These are phyloP conservation scores for Phanerochaete carnosa DNA, from an alignment of 768 basidiomycete genomes.

Conservation along the genomic window DNA sequence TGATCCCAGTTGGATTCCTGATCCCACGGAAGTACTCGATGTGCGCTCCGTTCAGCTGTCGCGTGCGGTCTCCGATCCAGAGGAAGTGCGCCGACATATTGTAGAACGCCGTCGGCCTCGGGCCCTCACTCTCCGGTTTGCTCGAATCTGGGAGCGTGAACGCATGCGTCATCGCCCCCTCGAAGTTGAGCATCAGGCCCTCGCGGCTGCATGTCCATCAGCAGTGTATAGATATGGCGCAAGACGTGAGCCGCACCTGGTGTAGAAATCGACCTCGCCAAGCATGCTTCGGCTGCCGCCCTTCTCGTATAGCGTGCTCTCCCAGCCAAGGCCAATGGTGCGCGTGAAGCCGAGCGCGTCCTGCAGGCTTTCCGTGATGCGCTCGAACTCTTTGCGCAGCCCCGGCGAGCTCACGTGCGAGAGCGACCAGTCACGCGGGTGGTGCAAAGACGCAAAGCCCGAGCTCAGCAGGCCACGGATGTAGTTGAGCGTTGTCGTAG, in stretches of 20 bases:
- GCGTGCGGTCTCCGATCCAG: slow-evolving; percentile 96
- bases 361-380: slow-evolving; percentile 76
- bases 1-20: slow-evolving; percentile 92
- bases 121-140: slow-evolving; percentile 2
- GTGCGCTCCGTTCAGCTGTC: slow-evolving; percentile 90
- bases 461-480: slow-evolving; percentile 85
- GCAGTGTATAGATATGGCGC: background rate
- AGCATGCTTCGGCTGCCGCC: slow-evolving; percentile 70
- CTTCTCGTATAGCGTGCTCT: slow-evolving; percentile 55
- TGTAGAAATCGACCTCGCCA: slow-evolving; percentile 92
- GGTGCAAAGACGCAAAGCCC: slow-evolving; percentile 33
- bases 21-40: slow-evolving; percentile 94
- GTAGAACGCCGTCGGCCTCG: slow-evolving; percentile 49
- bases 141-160: slow-evolving; percentile 36
- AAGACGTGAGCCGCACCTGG: slow-evolving; percentile 54
- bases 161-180: slow-evolving; percentile 83
- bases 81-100: slow-evolving; percentile 93
- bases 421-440: slow-evolving; percentile 78
- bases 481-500: slow-evolving; percentile 89
- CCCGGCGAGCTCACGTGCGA: slow-evolving; percentile 84
- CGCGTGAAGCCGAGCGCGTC: slow-evolving; percentile 93
- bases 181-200: slow-evolving; percentile 89
- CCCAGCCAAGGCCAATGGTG: slow-evolving; percentile 73
- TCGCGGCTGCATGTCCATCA: slow-evolving; percentile 64
- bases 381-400: slow-evolving; percentile 81